Evolutionary conservation across 2,329 filamentous ascomycete genomes (phyloP).

Genomic region (Chaetoscypha palmicola): DNA sequence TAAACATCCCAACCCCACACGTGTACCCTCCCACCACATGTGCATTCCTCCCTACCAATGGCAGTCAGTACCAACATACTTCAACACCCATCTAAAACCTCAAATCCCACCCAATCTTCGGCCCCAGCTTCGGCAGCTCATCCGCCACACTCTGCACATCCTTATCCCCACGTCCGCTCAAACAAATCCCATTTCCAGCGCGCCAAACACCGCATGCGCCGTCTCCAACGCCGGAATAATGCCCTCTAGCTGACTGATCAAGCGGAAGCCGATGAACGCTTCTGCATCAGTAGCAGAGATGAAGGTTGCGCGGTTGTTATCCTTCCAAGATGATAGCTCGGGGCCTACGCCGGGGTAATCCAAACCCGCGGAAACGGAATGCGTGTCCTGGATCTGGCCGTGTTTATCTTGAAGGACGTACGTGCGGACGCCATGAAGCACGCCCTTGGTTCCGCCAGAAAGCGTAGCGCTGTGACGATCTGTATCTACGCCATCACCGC

Average conservation of each 20-base stretch:
- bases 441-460: slow-evolving; percentile 78
- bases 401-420: slow-evolving; percentile 91
- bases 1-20: no score
- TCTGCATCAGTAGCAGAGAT: slow-evolving; percentile 86
- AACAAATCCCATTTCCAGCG: slow-evolving; percentile 87
- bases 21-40: no score
- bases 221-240: slow-evolving; percentile 96
- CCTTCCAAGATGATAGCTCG: slow-evolving; percentile 89
- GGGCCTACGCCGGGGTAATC: slow-evolving; percentile 97
- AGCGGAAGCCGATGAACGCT: slow-evolving; percentile 79
- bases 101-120: slow-evolving; percentile 72
- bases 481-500: slow-evolving; percentile 87
- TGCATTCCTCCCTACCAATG: no score
- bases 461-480: slow-evolving; percentile 81
- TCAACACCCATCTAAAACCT: slow-evolving; percentile 43
- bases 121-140: slow-evolving; percentile 80
- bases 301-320: slow-evolving; percentile 77
- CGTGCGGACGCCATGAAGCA: slow-evolving; percentile 90
- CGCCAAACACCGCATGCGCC: slow-evolving; percentile 85
- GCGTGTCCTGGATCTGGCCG: slow-evolving; percentile 90
- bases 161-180: slow-evolving; percentile 93
- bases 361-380: slow-evolving; percentile 91
- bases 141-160: slow-evolving; percentile 98
- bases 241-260: slow-evolving; percentile 82
- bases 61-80: no score